Conservation (phyloP, 306 rosid species). For the Prunus dulcis region DNA sequence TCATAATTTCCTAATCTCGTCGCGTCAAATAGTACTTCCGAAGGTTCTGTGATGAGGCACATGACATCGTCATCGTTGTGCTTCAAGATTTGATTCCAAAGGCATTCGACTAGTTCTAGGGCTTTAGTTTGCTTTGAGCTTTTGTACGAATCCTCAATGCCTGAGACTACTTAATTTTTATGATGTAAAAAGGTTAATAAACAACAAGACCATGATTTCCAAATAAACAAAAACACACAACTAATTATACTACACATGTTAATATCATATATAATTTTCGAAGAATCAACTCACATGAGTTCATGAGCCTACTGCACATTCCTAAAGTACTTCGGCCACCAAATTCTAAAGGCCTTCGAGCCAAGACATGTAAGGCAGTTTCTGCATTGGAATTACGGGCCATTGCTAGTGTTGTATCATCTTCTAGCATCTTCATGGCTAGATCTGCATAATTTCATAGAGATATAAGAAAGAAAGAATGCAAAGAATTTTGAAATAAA, state of each 20-base stretch:
- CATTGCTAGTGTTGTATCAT: constrained; percentile 1
- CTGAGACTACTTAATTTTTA: not conserved
- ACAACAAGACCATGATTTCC: not conserved
- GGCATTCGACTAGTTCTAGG: constrained; percentile 5
- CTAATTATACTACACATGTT: not conserved
- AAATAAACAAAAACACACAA: not conserved
- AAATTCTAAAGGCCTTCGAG: constrained; percentile 11
- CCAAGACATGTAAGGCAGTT: constrained; percentile 26
- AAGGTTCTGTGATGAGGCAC: not conserved
- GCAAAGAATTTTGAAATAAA: not conserved
- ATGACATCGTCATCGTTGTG: not conserved
- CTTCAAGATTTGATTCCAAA: constrained; percentile 9
- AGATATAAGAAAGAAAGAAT: not conserved
- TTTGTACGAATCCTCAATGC: not conserved
- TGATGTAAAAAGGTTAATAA: not conserved
- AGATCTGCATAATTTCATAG: constrained; percentile 3
- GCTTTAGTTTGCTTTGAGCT: constrained; percentile 13
- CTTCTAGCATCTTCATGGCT: constrained; percentile 4
- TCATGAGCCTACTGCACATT: constrained; percentile 4
- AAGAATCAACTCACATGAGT: constrained; percentile 4
- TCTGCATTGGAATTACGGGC: not conserved
- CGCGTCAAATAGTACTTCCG: constrained; percentile 17
- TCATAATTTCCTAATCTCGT: constrained; percentile 27
- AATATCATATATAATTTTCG: not conserved
- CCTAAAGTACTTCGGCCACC: not conserved